These are phyloP conservation scores for Patellaria atrata DNA, from an alignment of 495 filamentous ascomycete genomes.

Conservation along the genomic window DNA sequence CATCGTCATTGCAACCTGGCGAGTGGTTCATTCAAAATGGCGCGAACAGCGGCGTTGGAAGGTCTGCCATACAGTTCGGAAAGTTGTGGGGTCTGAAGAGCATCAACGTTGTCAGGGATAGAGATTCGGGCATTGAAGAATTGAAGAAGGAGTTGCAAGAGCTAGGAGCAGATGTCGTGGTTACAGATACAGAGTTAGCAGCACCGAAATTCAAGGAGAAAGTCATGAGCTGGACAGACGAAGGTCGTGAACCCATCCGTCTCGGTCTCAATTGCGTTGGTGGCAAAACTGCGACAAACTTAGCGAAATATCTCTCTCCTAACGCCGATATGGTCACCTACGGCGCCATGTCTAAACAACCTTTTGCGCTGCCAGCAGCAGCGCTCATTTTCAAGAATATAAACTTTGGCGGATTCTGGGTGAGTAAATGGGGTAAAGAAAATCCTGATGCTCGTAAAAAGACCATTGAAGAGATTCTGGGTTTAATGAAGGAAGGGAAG, in stretches of 20 bases:
- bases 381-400: constrained; percentile 85
- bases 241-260: constrained; percentile 50
- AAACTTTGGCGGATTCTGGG: constrained; percentile 83
- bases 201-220: constrained; percentile 44
- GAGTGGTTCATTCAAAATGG: constrained; percentile 96
- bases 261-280: constrained; percentile 90
- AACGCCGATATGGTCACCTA: constrained; percentile 78
- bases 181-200: constrained; percentile 68
- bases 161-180: constrained; percentile 64
- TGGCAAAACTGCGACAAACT: constrained; percentile 59
- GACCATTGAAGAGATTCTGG: constrained; percentile 69
- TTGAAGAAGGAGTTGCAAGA: constrained; percentile 55
- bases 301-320: constrained; percentile 51
- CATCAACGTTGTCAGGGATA: constrained; percentile 68
- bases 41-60: constrained; percentile 81
- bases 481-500: constrained; percentile 53
- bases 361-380: constrained; percentile 58
- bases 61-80: constrained; percentile 76
- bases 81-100: constrained; percentile 71
- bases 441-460: constrained; percentile 58
- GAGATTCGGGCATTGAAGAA: constrained; percentile 47
- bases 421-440: constrained; percentile 72
- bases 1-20: constrained; percentile 51
- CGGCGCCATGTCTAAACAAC: constrained; percentile 83
- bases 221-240: constrained; percentile 54